A percentile compares a stretch with the other conserved stretches of the same genome.
These are phyloP conservation scores for Yarrowia sp. DNA, from an alignment of 805 yeast genomes.

Conservation along the genomic window DNA sequence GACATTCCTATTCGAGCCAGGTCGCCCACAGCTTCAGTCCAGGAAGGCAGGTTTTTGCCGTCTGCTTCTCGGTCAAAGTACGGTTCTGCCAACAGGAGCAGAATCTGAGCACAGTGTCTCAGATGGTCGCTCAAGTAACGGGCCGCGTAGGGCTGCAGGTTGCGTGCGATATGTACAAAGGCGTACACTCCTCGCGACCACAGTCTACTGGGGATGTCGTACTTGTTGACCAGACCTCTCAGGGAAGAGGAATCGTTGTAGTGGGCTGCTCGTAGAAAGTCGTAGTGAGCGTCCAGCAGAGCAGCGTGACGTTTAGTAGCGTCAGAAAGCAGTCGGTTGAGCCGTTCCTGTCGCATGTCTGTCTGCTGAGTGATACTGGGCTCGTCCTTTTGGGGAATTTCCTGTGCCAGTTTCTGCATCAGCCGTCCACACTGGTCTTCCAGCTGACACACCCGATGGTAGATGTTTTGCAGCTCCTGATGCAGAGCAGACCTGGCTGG, in stretches of 20 bases:
- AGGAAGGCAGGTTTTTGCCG: constrained; percentile 6
- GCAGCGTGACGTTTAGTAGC: not conserved
- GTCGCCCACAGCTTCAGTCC: constrained; percentile 22
- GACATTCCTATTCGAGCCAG: constrained; percentile 22
- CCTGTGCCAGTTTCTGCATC: constrained; percentile 13
- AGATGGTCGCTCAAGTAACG: not conserved
- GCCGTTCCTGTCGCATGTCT: not conserved
- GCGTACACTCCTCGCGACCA: constrained; percentile 22
- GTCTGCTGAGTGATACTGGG: not conserved
- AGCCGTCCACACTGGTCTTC: constrained; percentile 11
- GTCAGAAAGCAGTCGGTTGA: not conserved
- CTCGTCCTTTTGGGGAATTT: not conserved
- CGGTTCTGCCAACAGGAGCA: constrained; percentile 5
- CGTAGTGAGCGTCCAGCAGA: constrained; percentile 17
- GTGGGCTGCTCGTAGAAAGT: constrained; percentile 5
- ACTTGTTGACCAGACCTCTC: constrained; percentile 14
- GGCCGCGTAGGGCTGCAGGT: not conserved
- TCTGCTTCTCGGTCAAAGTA: constrained; percentile 19
- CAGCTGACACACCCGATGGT: constrained; percentile 19
- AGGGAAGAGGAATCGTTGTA: not conserved
- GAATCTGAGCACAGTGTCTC: constrained; percentile 7
- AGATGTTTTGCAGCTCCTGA: constrained; percentile 9
- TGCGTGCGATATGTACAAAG: constrained; percentile 16
- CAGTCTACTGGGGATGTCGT: constrained; percentile 15
- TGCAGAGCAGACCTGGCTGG: not conserved